These are phyloP conservation scores for Penicillium sp. DNA, from an alignment of 2,329 filamentous ascomycete species.

Conservation along the genomic window DNA sequence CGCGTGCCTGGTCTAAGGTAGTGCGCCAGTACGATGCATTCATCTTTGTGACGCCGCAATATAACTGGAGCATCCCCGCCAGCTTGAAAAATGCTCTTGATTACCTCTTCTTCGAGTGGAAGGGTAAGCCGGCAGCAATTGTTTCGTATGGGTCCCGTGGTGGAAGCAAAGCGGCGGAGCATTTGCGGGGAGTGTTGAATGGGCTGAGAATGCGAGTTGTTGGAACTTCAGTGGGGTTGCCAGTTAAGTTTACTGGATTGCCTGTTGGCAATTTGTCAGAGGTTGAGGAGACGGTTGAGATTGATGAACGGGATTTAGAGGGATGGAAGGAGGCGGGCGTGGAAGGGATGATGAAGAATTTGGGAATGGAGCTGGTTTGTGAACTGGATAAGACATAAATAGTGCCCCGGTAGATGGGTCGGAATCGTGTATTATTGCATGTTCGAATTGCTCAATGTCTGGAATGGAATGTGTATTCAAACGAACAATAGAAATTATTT, in stretches of 20 bases:
- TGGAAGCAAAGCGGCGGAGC: conserved; percentile 38
- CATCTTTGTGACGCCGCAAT: conserved; percentile 49
- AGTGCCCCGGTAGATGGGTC: neutral
- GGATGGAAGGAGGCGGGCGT: conserved; percentile 23
- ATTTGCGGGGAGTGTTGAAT: conserved; percentile 36
- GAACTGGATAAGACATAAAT: conserved; percentile 19
- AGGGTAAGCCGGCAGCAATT: conserved; percentile 54
- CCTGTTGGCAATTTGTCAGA: conserved; percentile 23
- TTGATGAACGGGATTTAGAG: conserved; percentile 22
- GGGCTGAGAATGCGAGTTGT: conserved; percentile 39
- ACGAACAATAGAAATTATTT: neutral
- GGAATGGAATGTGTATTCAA: neutral
- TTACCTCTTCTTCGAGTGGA: conserved; percentile 61
- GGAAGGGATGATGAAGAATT: conserved; percentile 26
- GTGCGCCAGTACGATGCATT: conserved; percentile 39
- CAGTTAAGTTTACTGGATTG: conserved; percentile 28
- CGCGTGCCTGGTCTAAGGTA: conserved; percentile 38
- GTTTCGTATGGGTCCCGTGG: conserved; percentile 56
- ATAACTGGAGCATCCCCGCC: conserved; percentile 58
- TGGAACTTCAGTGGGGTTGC: conserved; percentile 29
- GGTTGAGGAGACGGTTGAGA: conserved; percentile 20
- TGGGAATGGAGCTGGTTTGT: conserved; percentile 28
- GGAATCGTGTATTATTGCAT: neutral
- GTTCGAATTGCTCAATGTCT: neutral
- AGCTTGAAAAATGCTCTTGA: conserved; percentile 64